Evolutionary conservation across 331 rosid species (phyloP).

Genomic region (Phaseolus coccineus): DNA sequence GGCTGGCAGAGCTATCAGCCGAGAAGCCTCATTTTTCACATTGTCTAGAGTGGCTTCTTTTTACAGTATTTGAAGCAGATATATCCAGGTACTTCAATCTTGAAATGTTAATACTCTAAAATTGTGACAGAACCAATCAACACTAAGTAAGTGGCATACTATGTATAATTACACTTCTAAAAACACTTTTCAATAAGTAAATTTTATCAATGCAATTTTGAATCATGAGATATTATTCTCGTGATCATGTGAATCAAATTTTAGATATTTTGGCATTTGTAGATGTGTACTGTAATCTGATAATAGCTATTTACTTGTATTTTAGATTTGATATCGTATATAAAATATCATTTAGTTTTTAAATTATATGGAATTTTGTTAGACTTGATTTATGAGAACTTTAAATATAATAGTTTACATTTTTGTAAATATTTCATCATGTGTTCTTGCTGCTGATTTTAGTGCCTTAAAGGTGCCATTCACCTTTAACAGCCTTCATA

Average conservation of each 20-base stretch:
- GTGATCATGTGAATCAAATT: background rate
- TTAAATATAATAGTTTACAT: background rate
- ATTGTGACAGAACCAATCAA: background rate
- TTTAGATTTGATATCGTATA: background rate
- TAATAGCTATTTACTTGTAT: conserved; percentile 1
- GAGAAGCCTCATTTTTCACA: conserved; percentile 99
- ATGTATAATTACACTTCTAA: background rate
- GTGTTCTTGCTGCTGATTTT: background rate
- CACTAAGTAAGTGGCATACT: background rate
- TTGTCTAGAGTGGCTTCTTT: conserved; percentile 98
- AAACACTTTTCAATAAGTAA: background rate
- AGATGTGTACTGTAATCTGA: background rate
- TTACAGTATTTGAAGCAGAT: conserved; percentile 95
- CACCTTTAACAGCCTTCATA: background rate
- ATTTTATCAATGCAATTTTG: background rate
- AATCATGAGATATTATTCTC: background rate
- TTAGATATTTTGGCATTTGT: background rate
- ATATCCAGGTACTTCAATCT: conserved; percentile 73
- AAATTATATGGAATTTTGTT: background rate
- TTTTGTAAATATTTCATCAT: background rate
- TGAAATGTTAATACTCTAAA: background rate
- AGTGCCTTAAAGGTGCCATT: background rate
- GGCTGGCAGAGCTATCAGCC: conserved; percentile 95
- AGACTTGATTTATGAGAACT: background rate
- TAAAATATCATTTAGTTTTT: conserved; percentile 5